Evolutionary conservation across 495 filamentous ascomycete species (phyloP).

Genomic region (Pyronema omphalodes): DNA sequence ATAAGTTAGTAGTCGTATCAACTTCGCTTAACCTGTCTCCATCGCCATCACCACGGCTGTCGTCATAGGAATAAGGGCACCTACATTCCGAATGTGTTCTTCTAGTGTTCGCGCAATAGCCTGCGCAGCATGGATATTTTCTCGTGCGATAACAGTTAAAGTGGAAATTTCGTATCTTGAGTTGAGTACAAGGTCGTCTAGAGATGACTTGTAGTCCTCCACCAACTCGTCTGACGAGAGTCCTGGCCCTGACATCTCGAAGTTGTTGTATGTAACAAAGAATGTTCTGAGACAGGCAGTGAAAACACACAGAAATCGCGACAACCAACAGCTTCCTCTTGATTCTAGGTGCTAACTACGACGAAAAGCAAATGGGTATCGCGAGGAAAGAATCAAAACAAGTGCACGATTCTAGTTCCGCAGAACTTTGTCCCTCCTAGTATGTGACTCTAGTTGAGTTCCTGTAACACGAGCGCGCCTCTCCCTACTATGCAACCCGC

Average conservation of each 20-base stretch:
- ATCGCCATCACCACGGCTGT: too few relatives aligned
- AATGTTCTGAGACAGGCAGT: slow-evolving; percentile 16
- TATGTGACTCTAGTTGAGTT: background rate
- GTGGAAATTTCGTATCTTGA: slow-evolving; percentile 86
- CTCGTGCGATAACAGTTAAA: slow-evolving; percentile 85
- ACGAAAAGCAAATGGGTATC: background rate
- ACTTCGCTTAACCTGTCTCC: too few relatives aligned
- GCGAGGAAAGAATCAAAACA: slow-evolving; percentile 2
- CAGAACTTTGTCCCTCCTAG: background rate
- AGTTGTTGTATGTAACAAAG: slow-evolving; percentile 6
- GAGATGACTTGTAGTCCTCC: slow-evolving; percentile 80
- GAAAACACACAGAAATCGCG: slow-evolving; percentile 19
- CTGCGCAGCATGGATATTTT: slow-evolving; percentile 84
- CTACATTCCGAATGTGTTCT: slow-evolving; percentile 84
- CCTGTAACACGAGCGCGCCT: background rate
- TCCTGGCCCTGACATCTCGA: background rate
- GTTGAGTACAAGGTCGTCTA: slow-evolving; percentile 78
- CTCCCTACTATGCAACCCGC: background rate
- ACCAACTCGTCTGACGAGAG: slow-evolving; percentile 65
- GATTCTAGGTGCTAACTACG: slow-evolving; percentile 3
- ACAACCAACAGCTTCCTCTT: slow-evolving; percentile 1
- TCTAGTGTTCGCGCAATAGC: slow-evolving; percentile 77
- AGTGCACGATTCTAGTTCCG: background rate
- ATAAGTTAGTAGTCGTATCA: background rate
- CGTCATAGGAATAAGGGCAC: slow-evolving; percentile 20